Evolutionary conservation across 2,329 filamentous ascomycete genomes (phyloP).

Genomic region (Ophiostoma pallidulum): DNA sequence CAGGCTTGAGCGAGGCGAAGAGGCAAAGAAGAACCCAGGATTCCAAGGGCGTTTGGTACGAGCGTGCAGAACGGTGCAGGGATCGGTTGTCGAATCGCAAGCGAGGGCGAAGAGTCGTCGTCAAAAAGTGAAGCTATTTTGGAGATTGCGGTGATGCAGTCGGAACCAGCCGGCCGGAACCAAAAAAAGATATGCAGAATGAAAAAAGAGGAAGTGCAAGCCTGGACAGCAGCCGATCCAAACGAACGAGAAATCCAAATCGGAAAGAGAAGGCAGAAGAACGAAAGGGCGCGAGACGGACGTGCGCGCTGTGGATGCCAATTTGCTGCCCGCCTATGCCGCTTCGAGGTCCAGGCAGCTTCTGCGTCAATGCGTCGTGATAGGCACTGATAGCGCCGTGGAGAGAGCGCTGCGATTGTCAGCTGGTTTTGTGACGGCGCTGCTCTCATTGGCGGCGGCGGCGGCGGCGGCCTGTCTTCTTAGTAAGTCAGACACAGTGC

Average conservation of each 20-base stretch:
- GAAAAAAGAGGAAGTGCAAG: no score
- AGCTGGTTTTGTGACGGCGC: no score
- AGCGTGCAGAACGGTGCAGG: no score
- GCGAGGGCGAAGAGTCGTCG: background rate
- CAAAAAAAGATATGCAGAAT: background rate
- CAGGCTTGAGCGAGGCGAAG: background rate
- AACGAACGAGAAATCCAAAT: background rate
- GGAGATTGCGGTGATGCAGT: background rate
- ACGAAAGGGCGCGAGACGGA: background rate
- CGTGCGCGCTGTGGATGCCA: background rate
- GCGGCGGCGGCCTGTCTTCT: no score
- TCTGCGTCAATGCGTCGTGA: slow-evolving; percentile 4
- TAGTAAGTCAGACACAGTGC: no score
- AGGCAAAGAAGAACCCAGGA: no score
- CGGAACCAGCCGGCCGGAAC: background rate
- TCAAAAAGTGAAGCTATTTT: background rate
- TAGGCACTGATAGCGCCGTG: slow-evolving; percentile 1
- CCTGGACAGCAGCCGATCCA: no score
- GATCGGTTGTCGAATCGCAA: no score
- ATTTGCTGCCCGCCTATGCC: slow-evolving; percentile 4
- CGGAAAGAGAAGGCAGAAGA: background rate
- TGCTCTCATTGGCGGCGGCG: no score
- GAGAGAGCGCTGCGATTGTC: no score
- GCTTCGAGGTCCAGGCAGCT: background rate
- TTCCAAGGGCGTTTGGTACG: no score